Conservation (phyloP, 768 basidiomycete genomes). For the Lactarius hatsudake region DNA sequence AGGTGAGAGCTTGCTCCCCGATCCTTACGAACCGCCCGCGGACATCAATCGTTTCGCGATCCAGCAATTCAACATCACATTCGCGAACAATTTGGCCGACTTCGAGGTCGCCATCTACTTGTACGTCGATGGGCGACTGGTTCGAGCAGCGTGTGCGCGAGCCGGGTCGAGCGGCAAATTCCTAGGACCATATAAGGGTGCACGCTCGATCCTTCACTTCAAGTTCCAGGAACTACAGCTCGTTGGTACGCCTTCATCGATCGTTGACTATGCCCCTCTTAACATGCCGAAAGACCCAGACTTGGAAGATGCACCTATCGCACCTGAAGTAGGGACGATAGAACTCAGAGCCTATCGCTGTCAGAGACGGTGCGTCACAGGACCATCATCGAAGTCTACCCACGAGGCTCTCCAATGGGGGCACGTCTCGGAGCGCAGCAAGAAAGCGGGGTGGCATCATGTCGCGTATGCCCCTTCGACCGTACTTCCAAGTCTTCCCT, state of each 20-base stretch:
- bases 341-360: slow-evolving; percentile 18
- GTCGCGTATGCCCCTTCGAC: neutral
- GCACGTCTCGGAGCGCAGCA: slow-evolving; percentile 20
- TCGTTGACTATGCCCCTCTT: neutral
- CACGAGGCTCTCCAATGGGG: neutral
- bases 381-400: too few species aligned
- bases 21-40: too few species aligned
- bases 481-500: too few species aligned
- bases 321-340: slow-evolving; percentile 15
- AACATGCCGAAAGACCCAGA: slow-evolving; percentile 12
- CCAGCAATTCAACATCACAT: slow-evolving; percentile 7
- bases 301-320: slow-evolving; percentile 12
- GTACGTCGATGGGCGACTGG: slow-evolving; percentile 9
- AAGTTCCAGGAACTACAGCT: slow-evolving; percentile 19
- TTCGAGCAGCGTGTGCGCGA: neutral
- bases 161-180: neutral
- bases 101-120: neutral
- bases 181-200: neutral
- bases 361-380: neutral
- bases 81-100: neutral
- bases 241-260: slow-evolving; percentile 8
- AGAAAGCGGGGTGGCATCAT: slow-evolving; percentile 25
- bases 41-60: neutral
- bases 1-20: neutral
- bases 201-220: slow-evolving; percentile 4